Base-by-base conservation (phyloP, 306 rosid species). In the Arachis stenosperma region DNA sequence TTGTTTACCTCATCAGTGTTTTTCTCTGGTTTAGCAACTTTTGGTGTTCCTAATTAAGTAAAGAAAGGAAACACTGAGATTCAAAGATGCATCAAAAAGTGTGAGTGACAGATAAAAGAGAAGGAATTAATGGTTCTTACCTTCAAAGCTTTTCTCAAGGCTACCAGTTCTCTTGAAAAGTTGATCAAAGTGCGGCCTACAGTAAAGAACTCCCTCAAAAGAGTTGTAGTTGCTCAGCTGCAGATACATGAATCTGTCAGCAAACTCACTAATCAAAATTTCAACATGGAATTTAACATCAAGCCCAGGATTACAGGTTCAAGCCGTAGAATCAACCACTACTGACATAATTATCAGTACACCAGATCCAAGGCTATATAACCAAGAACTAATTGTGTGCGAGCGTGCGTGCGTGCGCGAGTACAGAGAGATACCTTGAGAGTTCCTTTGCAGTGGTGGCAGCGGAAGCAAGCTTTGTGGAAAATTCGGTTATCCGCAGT, bases 161-260 rank as follows among this genome's bases (percentile, higher is more conserved):
- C 97, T 94, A 36, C 98, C 98, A 46, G 98, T 94, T 86, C 98
- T 94, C 80, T 94, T 94, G 76, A 94, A 91, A 76, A 87, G 79
- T 78, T 94, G 98, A 54, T 94, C 98, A 41, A 91, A 94, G 83
- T 94, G 98, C 61, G 98, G 98, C 84, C 75, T 84, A 89, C 98
- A 94, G 69, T 94, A 94, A 54, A 91, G 92, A 30, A 94, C 98
- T 70, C 98, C 98, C 88, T 94, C 98, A 76, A 91, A 94, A 69
- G 98, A 94, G 65, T 94, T 94, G 92, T 94, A 94, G 86, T 91
- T 94, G 87, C 98, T 88, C 56, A 94, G 97, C 98, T 94, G 98
- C 82, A 86, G 37, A 57, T 61, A 61, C 69, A 68, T 59, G 47
- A 33, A 78, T 75, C 27, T 39, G 40, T 86, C 71, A 82, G 78